These are phyloP conservation scores for Melampsora americana DNA, from an alignment of 1,284 basidiomycete genomes.

Conservation along the genomic window DNA sequence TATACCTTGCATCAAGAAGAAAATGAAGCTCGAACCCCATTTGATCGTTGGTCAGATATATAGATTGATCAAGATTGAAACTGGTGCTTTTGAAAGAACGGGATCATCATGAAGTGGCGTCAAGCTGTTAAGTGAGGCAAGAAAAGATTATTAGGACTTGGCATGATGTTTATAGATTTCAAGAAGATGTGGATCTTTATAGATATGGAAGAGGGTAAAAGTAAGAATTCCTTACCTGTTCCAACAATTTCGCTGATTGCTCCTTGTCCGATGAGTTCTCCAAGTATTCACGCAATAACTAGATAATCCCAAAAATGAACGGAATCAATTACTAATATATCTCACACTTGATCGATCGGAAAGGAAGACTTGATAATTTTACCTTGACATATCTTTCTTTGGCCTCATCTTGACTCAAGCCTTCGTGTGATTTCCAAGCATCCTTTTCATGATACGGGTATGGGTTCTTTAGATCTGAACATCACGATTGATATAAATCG, in stretches of 20 bases:
- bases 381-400: conserved; percentile 35
- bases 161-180: neutral
- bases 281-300: conserved; percentile 29
- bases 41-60: too few relatives aligned
- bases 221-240: conserved; percentile 22
- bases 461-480: too few relatives aligned
- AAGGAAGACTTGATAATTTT: neutral
- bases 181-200: neutral
- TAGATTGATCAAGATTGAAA: neutral
- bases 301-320: neutral
- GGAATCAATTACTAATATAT: neutral
- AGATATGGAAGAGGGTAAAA: neutral
- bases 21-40: too few relatives aligned
- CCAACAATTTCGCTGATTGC: conserved; percentile 26
- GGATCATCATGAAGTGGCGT: neutral
- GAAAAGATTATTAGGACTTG: neutral
- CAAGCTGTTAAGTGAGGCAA: neutral
- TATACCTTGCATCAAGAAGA: too few relatives aligned
- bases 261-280: conserved; percentile 10
- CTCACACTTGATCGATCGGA: too few relatives aligned
- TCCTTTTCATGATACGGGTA: conserved; percentile 5
- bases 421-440: conserved; percentile 35
- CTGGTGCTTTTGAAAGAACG: neutral
- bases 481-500: neutral
- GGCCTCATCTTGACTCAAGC: conserved; percentile 20